Evolutionary conservation across 306 rosid species (phyloP).

Genomic region (Potentilla sterilis): DNA sequence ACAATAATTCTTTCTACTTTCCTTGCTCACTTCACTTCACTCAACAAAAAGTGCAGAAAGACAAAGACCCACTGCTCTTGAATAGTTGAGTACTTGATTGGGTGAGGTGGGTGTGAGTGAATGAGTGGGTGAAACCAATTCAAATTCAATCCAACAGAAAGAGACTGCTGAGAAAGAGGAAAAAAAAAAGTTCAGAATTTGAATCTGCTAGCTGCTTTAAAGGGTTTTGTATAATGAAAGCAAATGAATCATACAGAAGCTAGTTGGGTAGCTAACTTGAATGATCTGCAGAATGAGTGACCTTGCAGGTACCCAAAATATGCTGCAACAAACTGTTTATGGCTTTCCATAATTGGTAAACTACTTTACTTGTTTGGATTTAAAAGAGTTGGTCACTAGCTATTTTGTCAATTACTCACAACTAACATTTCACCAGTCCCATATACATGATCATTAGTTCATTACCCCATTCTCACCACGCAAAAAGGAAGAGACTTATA

Average conservation of each 20-base stretch:
- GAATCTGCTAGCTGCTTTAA: conserved; percentile 13
- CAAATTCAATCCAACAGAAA: conserved; percentile 32
- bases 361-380: conserved; percentile 34
- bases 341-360: conserved; percentile 55
- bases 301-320: conserved; percentile 11
- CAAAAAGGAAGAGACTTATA: too few species aligned
- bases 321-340: conserved; percentile 24
- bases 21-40: conserved; percentile 23
- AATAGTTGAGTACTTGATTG: conserved; percentile 15
- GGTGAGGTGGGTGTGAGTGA: conserved; percentile 13
- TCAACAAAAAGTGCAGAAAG: conserved; percentile 25
- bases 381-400: conserved; percentile 38
- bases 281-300: conserved; percentile 6
- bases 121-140: conserved; percentile 29
- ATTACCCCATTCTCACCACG: conserved; percentile 6
- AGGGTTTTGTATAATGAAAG: conserved; percentile 35
- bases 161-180: conserved; percentile 12
- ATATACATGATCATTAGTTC: neutral
- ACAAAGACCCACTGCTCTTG: conserved; percentile 29
- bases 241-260: conserved; percentile 13
- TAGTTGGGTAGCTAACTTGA: conserved; percentile 12
- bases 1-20: conserved; percentile 36
- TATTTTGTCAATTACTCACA: conserved; percentile 41
- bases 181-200: conserved; percentile 4
- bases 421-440: neutral